Conservation (phyloP, 2,329 filamentous ascomycete genomes). For the Tolypocladium inflatum region DNA sequence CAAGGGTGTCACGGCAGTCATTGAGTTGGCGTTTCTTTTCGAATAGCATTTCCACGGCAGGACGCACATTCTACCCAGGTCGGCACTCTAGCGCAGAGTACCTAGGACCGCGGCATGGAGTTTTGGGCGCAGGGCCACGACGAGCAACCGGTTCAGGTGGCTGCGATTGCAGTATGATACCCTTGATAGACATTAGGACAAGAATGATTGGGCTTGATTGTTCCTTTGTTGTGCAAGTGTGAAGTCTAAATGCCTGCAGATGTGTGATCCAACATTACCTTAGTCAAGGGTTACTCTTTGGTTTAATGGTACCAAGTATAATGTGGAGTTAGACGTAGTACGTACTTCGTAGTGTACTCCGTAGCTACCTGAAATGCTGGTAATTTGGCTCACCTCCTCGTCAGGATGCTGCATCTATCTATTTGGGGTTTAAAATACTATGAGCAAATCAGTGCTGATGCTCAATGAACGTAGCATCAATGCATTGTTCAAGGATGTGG, state of each 20-base stretch:
- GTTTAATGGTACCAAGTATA: too few species aligned
- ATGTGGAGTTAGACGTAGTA: too few species aligned
- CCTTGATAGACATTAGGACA: background rate
- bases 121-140: background rate
- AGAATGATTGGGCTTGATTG: background rate
- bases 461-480: too few species aligned
- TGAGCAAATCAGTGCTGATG: too few species aligned
- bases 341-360: too few species aligned
- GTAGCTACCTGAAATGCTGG: too few species aligned
- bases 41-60: background rate
- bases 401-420: too few species aligned
- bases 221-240: background rate
- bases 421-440: too few species aligned
- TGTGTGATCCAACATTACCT: background rate
- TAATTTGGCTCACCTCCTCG: too few species aligned
- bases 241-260: background rate
- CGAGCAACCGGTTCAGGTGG: background rate
- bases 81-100: background rate
- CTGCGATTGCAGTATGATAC: constrained; percentile 3
- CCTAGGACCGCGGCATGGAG: background rate
- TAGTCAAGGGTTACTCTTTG: too few species aligned
- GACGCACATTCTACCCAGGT: background rate
- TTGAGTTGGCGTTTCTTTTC: background rate
- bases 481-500: too few species aligned
- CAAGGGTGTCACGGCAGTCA: background rate